A percentile compares a stretch with the other conserved stretches of the same genome.
phyloP scores from a whole-genome alignment of 164 flowering plant species.

The Magnolia officinalis region DNA sequence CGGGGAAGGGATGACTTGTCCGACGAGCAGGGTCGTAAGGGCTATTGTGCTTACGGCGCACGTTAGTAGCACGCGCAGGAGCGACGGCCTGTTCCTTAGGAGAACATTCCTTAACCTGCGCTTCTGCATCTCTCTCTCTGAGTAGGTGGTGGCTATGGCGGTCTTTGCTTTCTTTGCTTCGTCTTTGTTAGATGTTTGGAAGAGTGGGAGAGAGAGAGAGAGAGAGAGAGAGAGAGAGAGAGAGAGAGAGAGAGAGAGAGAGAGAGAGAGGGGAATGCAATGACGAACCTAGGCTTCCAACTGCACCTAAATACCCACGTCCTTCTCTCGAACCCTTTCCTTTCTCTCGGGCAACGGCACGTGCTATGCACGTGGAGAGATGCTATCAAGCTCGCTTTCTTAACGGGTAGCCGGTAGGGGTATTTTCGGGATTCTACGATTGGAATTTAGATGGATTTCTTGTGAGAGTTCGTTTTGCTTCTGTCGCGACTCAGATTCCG shows the following conservation, averaged over 20 bases:
- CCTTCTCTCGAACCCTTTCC: background rate
- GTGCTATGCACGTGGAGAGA: background rate
- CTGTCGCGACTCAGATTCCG: too few species aligned
- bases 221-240: background rate
- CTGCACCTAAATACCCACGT: background rate
- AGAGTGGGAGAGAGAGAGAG: background rate
- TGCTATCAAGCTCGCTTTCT: background rate
- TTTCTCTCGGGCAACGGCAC: background rate
- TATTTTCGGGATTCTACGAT: background rate
- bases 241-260: background rate
- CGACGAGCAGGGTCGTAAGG: constrained; percentile 48
- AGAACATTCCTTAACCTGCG: constrained; percentile 36
- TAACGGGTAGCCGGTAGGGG: background rate
- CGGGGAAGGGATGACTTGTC: constrained; percentile 41
- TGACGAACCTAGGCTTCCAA: background rate
- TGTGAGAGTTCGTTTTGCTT: too few species aligned
- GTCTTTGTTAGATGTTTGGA: background rate
- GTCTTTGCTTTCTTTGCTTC: background rate
- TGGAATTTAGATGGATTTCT: too few species aligned
- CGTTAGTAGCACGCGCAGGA: constrained; percentile 44
- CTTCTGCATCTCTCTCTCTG: constrained; percentile 32
- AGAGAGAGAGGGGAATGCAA: background rate
- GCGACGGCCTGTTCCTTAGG: constrained; percentile 9
- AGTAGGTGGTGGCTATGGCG: background rate
- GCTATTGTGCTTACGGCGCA: constrained; percentile 54